Evolutionary conservation across 2,329 filamentous ascomycete species (phyloP), one percentile per base, ranked within the genome.

Genomic region (Fusarium chlamydosporum): DNA sequence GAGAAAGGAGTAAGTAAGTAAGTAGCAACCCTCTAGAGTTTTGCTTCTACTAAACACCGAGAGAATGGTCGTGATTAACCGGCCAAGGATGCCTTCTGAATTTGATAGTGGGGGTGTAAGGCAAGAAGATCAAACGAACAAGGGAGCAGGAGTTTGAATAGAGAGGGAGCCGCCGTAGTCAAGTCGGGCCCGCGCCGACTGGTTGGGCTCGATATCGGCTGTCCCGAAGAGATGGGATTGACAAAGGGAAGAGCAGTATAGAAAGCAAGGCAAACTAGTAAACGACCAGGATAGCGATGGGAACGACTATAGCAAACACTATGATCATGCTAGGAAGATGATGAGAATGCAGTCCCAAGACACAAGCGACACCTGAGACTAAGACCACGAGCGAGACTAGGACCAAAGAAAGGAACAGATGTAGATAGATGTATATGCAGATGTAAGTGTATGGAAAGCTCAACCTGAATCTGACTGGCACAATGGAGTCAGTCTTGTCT

Each of bases 171-270:
- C 65, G 57, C 56, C 40, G 61, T 61, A 56, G 61, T 61, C 48
- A 65, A 71, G 58, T 65, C 63, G 68, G 68, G 63, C 57, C 56
- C 65, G 67, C 67, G 67, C 72, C 72, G 72, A 74, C 69, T 74
- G 72, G 71, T 59, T 65, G 62, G 60, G 50, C 48, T 60, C 47
- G 46, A 61, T 65, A 57, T 69, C 58, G 68, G 68, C 56, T 59
- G 68, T 67, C 56, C 65, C 71, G 66, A 73, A 68, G 53, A 53
- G 50, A 74, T 70, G 71, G 67, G 64, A 67, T 66, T 68, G 69
- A 74, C 71, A 72, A 61, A 59, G 60, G 16, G 47, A 71, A 71
- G 62, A 56, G 68, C 59, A 61, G 46, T 54, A 62, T 45, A 65
- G 53, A 50, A 60, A 46, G 52, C 37, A 50, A 55, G 23, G 23